Evolutionary conservation across 345 rosid genomes (phyloP).

Genomic region (Psidium friedrichsthalianum): DNA sequence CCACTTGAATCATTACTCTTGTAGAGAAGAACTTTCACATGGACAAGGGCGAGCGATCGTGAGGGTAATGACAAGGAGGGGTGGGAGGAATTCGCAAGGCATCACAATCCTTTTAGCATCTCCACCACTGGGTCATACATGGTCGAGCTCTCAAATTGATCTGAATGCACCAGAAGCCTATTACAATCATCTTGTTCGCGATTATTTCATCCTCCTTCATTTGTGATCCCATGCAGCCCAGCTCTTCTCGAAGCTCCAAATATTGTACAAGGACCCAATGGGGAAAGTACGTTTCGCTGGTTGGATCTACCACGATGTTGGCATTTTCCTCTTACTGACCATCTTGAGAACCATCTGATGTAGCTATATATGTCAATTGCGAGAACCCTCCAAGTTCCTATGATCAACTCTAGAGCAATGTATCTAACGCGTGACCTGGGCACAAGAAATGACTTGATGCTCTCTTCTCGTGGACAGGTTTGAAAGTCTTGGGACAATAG

Average conservation of each 20-base stretch:
- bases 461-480: slow-evolving; percentile 14
- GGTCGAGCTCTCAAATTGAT: background rate
- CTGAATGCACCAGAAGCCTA: background rate
- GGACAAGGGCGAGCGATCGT: background rate
- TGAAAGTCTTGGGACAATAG: slow-evolving; percentile 27
- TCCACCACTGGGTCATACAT: background rate
- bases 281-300: background rate
- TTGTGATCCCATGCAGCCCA: rapidly evolving
- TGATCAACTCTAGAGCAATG: slow-evolving; percentile 25
- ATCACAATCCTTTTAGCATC: background rate
- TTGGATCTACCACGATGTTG: background rate
- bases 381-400: slow-evolving; percentile 19
- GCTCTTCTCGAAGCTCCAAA: background rate
- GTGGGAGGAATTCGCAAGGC: background rate
- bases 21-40: background rate
- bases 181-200: background rate
- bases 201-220: background rate
- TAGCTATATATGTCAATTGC: slow-evolving; percentile 30
- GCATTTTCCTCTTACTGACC: background rate
- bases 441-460: too few species aligned
- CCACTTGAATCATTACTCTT: background rate
- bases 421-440: too few species aligned
- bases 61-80: background rate
- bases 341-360: slow-evolving; percentile 10
- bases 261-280: background rate